phyloP scores from a whole-genome alignment of 371 early-diverging fungal species.

The Rhizopus arrhizus region DNA sequence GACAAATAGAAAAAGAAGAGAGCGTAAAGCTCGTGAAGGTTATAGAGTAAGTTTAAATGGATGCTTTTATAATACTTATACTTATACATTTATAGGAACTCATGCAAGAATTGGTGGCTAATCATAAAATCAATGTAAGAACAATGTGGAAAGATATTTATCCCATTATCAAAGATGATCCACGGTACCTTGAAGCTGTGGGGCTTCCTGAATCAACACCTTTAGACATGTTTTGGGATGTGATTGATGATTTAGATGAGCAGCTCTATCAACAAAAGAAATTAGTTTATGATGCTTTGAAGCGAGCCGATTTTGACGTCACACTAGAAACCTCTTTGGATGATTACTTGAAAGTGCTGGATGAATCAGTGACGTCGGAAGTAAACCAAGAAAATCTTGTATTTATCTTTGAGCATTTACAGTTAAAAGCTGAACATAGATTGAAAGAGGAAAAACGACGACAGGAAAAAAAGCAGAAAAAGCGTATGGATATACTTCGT shows the following conservation, averaged over 20 bases:
- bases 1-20: slow-evolving; percentile 53
- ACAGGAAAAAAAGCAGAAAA: slow-evolving; percentile 68
- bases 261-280: slow-evolving; percentile 72
- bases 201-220: slow-evolving; percentile 87
- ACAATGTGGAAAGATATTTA: slow-evolving; percentile 86
- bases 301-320: slow-evolving; percentile 54
- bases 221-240: slow-evolving; percentile 91
- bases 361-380: slow-evolving; percentile 10
- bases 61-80: neutral
- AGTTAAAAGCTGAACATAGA: slow-evolving; percentile 60
- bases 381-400: slow-evolving; percentile 29
- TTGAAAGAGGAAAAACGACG: slow-evolving; percentile 76
- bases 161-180: slow-evolving; percentile 72
- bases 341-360: slow-evolving; percentile 33
- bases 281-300: slow-evolving; percentile 61
- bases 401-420: slow-evolving; percentile 35
- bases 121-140: slow-evolving; percentile 65
- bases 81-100: slow-evolving; percentile 41
- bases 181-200: slow-evolving; percentile 71
- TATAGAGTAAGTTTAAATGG: slow-evolving; percentile 46
- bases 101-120: slow-evolving; percentile 57
- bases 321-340: slow-evolving; percentile 54
- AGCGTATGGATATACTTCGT: slow-evolving; percentile 76
- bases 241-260: slow-evolving; percentile 80
- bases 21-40: slow-evolving; percentile 72